Conservation (phyloP, 2,329 filamentous ascomycete genomes). For the Penicillium oxalicum region DNA sequence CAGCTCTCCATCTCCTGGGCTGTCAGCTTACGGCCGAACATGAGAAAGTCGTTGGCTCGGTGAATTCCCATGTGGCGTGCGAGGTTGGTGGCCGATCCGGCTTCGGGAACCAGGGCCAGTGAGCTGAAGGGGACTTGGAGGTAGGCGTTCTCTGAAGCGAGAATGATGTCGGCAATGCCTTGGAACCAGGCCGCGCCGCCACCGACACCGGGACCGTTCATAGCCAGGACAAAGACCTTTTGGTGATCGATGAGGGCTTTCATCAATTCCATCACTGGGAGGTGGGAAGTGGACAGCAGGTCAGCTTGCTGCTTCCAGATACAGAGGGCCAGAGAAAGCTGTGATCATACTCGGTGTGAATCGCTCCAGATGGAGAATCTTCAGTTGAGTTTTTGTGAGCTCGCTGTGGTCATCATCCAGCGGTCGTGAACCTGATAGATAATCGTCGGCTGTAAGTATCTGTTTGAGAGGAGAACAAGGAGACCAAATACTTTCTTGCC, state of each 20-base stretch:
- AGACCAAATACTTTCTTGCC: background rate
- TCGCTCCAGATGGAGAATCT: background rate
- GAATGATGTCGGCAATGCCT: conserved; percentile 46
- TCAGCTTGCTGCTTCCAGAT: background rate
- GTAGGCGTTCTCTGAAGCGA: conserved; percentile 42
- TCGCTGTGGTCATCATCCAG: background rate
- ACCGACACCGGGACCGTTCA: conserved; percentile 48
- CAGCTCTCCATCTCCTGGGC: conserved; percentile 40
- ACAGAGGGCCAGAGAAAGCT: too few species aligned
- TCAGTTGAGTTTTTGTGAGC: background rate
- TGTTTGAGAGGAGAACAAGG: background rate
- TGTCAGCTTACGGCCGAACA: conserved; percentile 45
- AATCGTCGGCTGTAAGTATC: too few species aligned
- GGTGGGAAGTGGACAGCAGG: conserved; percentile 11
- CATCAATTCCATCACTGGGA: conserved; percentile 27
- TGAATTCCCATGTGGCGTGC: conserved; percentile 46
- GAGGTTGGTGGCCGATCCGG: conserved; percentile 43
- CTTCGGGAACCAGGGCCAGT: conserved; percentile 46
- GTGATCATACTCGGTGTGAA: background rate
- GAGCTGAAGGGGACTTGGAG: conserved; percentile 47
- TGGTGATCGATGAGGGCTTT: conserved; percentile 46
- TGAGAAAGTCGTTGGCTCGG: conserved; percentile 48
- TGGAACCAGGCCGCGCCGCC: conserved; percentile 49
- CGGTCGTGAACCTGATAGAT: background rate
- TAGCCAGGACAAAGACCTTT: conserved; percentile 47